Evolutionary conservation across 768 basidiomycete genomes (phyloP).

Genomic region (Boletus eberwhitei): DNA sequence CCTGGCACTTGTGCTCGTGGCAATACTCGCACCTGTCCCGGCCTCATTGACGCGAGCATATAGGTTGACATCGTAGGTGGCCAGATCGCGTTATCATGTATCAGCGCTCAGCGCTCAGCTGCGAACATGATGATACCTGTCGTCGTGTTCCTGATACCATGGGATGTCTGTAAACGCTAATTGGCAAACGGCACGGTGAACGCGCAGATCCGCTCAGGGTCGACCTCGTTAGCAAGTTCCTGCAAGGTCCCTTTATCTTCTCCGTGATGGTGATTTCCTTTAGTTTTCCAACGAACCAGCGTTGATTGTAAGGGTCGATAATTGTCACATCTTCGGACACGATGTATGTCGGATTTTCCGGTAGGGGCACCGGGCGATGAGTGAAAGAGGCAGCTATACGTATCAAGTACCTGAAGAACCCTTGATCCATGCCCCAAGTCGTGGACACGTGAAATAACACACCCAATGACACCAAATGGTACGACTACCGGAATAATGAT

Average conservation of each 20-base stretch:
- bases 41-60: slow-evolving; percentile 46
- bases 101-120: too few species aligned
- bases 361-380: slow-evolving; percentile 81
- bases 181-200: slow-evolving; percentile 63
- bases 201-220: slow-evolving; percentile 56
- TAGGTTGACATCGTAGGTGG: slow-evolving; percentile 87
- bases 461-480: slow-evolving; percentile 89
- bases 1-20: too few species aligned
- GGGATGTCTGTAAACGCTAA: slow-evolving; percentile 91
- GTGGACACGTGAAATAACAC: slow-evolving; percentile 17
- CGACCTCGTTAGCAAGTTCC: slow-evolving; percentile 83
- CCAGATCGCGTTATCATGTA: slow-evolving; percentile 95
- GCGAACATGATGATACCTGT: slow-evolving; percentile 95
- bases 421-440: not conserved
- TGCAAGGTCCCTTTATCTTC: slow-evolving; percentile 74
- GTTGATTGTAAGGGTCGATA: slow-evolving; percentile 91
- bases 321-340: slow-evolving; percentile 74
- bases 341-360: slow-evolving; percentile 86
- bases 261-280: slow-evolving; percentile 80
- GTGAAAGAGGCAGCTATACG: slow-evolving; percentile 58
- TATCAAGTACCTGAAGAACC: slow-evolving; percentile 69
- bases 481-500: slow-evolving; percentile 54
- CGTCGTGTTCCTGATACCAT: slow-evolving; percentile 86
- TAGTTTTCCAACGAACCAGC: slow-evolving; percentile 87
- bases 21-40: too few species aligned